Percentiles rank a stretch among this genome's conserved stretches.
Conservation (phyloP, 495 filamentous ascomycete genomes). For the Diplogelasinospora grovesii region DNA sequence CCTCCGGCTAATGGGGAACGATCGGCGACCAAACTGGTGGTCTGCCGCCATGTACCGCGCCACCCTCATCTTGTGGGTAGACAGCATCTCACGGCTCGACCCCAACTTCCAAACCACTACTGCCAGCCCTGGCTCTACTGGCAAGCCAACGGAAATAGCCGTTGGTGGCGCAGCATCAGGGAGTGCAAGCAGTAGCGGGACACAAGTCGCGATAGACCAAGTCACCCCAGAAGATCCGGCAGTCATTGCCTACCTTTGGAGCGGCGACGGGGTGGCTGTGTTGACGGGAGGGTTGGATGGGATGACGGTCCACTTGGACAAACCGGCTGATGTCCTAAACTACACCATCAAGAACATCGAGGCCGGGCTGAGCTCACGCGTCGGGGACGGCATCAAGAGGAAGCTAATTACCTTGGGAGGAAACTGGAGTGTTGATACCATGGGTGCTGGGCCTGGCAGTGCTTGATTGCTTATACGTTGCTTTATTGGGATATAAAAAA, state of each 20-base stretch:
- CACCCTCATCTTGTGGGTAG: constrained; percentile 44
- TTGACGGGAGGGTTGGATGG: constrained; percentile 29
- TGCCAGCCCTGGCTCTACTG: too few species aligned
- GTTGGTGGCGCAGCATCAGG: constrained; percentile 3
- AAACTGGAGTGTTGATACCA: constrained; percentile 24
- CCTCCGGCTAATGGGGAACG: constrained; percentile 37
- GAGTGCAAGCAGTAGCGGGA: neutral
- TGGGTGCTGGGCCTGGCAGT: constrained; percentile 4
- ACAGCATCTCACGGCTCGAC: constrained; percentile 31
- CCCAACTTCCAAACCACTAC: constrained; percentile 27
- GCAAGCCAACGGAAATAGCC: too few species aligned
- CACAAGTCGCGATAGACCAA: constrained; percentile 35
- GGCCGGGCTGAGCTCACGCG: constrained; percentile 30
- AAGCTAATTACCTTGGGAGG: constrained; percentile 33
- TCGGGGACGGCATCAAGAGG: constrained; percentile 42
- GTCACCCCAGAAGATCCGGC: constrained; percentile 30
- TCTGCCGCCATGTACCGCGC: constrained; percentile 47
- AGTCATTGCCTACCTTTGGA: constrained; percentile 34
- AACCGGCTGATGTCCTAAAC: constrained; percentile 35
- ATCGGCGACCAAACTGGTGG: constrained; percentile 48
- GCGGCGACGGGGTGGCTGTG: constrained; percentile 29
- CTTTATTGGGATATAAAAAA: too few species aligned
- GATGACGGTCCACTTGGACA: constrained; percentile 23
- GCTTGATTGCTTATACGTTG: too few species aligned
- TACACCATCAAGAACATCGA: constrained; percentile 41